phyloP scores from a whole-genome alignment of 2,329 filamentous ascomycete species.

The Domatiomyces globalis region DNA sequence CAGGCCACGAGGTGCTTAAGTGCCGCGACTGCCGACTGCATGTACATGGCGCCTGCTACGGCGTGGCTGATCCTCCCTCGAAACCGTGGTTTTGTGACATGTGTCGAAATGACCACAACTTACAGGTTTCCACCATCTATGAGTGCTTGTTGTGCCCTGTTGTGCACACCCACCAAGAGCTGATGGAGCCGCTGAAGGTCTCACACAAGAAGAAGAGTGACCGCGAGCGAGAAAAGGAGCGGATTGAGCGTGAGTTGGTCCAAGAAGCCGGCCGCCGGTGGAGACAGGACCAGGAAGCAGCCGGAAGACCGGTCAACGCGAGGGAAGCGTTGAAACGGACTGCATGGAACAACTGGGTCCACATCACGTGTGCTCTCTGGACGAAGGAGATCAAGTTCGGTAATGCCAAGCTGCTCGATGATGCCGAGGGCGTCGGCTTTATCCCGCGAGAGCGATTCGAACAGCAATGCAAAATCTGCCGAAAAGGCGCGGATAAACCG shows the following conservation, averaged over 20 bases:
- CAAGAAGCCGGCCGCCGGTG: conserved; percentile 69
- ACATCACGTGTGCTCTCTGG: conserved; percentile 85
- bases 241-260: conserved; percentile 69
- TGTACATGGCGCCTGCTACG: conserved; percentile 86
- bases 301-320: conserved; percentile 68
- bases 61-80: conserved; percentile 48
- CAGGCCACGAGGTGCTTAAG: conserved; percentile 56
- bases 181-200: conserved; percentile 67
- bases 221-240: conserved; percentile 78
- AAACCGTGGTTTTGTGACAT: conserved; percentile 92
- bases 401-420: conserved; percentile 64
- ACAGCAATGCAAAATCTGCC: conserved; percentile 72
- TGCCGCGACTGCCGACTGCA: conserved; percentile 83
- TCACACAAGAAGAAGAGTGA: conserved; percentile 82
- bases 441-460: conserved; percentile 61
- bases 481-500: conserved; percentile 53
- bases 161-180: conserved; percentile 64
- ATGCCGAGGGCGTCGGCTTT: conserved; percentile 77
- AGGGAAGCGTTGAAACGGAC: conserved; percentile 88
- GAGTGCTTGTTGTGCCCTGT: conserved; percentile 86
- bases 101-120: conserved; percentile 86
- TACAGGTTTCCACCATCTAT: conserved; percentile 84
- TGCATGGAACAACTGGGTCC: conserved; percentile 95
- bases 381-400: conserved; percentile 88
- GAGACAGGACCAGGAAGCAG: conserved; percentile 65